A percentile compares a stretch with the other conserved stretches of the same genome.
These are phyloP conservation scores for Ustilago trichophora DNA, from an alignment of 1,284 basidiomycete genomes.

Conservation along the genomic window DNA sequence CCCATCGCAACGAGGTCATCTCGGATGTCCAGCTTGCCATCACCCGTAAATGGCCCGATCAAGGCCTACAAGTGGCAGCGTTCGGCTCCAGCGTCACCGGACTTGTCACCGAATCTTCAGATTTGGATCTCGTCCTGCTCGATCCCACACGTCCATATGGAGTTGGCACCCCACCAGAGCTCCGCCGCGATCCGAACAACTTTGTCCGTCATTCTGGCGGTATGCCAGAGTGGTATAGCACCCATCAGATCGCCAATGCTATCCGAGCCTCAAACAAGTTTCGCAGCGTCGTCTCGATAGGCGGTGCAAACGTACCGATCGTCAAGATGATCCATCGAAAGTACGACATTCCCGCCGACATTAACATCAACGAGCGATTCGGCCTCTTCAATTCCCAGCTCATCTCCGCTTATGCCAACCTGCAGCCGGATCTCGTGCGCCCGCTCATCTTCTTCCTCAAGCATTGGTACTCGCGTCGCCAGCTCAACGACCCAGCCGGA, in stretches of 20 bases:
- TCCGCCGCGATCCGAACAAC: background rate
- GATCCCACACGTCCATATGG: slow-evolving; percentile 50
- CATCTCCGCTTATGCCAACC: slow-evolving; percentile 49
- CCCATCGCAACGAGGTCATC: slow-evolving; percentile 26
- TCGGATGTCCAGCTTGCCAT: slow-evolving; percentile 45
- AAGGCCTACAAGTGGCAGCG: slow-evolving; percentile 40
- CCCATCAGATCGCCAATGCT: slow-evolving; percentile 25
- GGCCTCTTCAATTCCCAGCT: slow-evolving; percentile 53
- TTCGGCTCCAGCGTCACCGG: slow-evolving; percentile 61
- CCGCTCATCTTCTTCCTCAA: slow-evolving; percentile 59
- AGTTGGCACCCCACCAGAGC: slow-evolving; percentile 37
- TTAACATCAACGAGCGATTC: slow-evolving; percentile 62
- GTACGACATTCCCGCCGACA: slow-evolving; percentile 41
- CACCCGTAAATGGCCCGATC: slow-evolving; percentile 33
- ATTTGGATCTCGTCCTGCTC: slow-evolving; percentile 55
- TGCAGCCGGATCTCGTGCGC: slow-evolving; percentile 47
- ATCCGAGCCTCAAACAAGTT: slow-evolving; percentile 21
- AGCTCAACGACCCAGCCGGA: slow-evolving; percentile 56
- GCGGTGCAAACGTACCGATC: slow-evolving; percentile 50
- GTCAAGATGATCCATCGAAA: slow-evolving; percentile 52
- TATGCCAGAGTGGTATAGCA: slow-evolving; percentile 50
- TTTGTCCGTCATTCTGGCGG: slow-evolving; percentile 11
- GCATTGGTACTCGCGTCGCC: slow-evolving; percentile 47
- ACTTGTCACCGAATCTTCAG: slow-evolving; percentile 41
- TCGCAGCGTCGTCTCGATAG: slow-evolving; percentile 28